A percentile compares a stretch with the other conserved stretches of the same genome.
These are phyloP conservation scores for Camellia japonica DNA, from an alignment of 148 eudicot genomes.

Conservation along the genomic window DNA sequence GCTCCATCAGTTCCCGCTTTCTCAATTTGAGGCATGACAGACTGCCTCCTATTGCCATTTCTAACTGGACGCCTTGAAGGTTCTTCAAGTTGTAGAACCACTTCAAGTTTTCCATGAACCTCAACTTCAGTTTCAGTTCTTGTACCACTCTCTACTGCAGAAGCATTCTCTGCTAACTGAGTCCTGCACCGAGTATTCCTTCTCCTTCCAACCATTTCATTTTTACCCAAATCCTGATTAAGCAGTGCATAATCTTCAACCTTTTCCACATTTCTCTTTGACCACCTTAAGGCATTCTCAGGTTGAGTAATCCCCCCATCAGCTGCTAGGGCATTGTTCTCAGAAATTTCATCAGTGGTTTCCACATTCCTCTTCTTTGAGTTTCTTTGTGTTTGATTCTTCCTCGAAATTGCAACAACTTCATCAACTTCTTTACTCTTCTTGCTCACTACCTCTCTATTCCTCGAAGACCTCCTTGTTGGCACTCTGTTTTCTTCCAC, in stretches of 20 bases:
- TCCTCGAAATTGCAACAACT: background rate
- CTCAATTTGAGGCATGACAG: constrained; percentile 15
- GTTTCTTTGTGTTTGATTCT: background rate
- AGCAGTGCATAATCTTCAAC: background rate
- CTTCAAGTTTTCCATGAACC: background rate
- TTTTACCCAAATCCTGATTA: background rate
- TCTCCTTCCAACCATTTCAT: constrained; percentile 5
- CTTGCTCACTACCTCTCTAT: background rate
- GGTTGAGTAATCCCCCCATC: constrained; percentile 6
- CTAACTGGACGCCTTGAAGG: background rate
- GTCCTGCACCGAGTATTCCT: background rate
- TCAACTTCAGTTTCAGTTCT: constrained; percentile 9
- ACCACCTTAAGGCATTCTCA: constrained; percentile 17
- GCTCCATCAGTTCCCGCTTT: background rate
- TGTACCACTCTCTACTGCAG: background rate
- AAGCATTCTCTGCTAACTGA: background rate
- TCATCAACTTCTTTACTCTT: background rate
- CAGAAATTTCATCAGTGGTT: background rate
- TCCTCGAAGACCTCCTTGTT: constrained; percentile 15
- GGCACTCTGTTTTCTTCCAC: background rate
- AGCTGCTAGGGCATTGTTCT: background rate
- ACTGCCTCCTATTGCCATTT: constrained; percentile 18
- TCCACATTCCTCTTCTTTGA: background rate
- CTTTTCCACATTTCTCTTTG: constrained; percentile 5
- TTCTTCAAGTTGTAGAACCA: too few relatives aligned